These are phyloP conservation scores for Blepharisma stoltei DNA, from an alignment of 73 alveolate species.

Conservation along the genomic window DNA sequence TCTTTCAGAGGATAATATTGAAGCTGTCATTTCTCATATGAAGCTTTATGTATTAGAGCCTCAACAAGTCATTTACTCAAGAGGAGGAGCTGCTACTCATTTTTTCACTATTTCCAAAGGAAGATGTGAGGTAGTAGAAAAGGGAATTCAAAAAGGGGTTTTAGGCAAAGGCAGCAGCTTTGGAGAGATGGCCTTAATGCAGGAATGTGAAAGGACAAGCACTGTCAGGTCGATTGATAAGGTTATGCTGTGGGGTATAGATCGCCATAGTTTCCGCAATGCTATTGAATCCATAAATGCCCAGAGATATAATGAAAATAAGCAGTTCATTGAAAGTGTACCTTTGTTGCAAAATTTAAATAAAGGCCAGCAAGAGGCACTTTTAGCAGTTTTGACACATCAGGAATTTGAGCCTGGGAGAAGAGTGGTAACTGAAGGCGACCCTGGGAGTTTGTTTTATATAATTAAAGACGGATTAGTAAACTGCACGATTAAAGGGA, in stretches of 20 bases:
- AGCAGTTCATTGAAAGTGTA: slow-evolving; percentile 42
- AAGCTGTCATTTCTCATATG: neutral
- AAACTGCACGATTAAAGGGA: slow-evolving; percentile 48
- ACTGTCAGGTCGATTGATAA: slow-evolving; percentile 69
- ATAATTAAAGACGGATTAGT: slow-evolving; percentile 69
- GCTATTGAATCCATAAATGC: slow-evolving; percentile 37
- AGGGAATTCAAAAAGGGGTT: neutral
- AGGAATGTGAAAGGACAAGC: slow-evolving; percentile 88
- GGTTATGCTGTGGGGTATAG: slow-evolving; percentile 81
- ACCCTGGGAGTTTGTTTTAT: slow-evolving; percentile 72
- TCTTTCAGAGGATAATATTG: neutral
- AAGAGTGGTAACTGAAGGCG: slow-evolving; percentile 74
- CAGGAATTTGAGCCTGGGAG: slow-evolving; percentile 38
- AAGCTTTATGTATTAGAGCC: neutral
- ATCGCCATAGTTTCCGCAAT: slow-evolving; percentile 81
- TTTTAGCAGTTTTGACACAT: neutral
- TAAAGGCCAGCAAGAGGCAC: neutral
- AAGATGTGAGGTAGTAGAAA: neutral
- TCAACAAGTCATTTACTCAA: neutral
- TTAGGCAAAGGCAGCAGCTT: slow-evolving; percentile 71
- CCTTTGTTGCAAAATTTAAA: slow-evolving; percentile 34
- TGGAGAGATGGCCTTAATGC: slow-evolving; percentile 93
- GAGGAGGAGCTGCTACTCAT: neutral
- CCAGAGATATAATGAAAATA: slow-evolving; percentile 39
- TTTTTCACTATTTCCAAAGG: slow-evolving; percentile 7